These are phyloP conservation scores for Rhododendron ferrugineum DNA, from an alignment of 148 eudicot genomes.

Conservation along the genomic window DNA sequence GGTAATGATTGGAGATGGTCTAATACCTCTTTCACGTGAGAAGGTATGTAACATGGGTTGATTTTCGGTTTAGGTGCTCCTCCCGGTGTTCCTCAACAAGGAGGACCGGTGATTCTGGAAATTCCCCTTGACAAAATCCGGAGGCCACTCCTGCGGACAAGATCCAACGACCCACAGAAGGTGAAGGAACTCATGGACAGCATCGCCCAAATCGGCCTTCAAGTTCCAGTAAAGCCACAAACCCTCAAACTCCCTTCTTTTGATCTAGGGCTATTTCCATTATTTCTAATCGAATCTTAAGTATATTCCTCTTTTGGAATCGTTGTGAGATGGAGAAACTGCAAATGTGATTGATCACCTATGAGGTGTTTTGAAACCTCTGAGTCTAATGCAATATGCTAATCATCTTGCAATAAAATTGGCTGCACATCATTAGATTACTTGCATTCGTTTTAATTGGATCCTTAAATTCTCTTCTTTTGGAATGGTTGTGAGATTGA, in stretches of 20 bases:
- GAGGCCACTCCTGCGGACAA: slow-evolving; percentile 88
- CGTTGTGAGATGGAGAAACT: background rate
- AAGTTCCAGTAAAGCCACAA: slow-evolving; percentile 68
- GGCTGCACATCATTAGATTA: background rate
- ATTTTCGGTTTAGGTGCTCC: slow-evolving; percentile 41
- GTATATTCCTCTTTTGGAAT: background rate
- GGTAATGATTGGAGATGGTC: too few relatives aligned
- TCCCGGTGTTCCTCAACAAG: slow-evolving; percentile 45
- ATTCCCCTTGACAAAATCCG: slow-evolving; percentile 80
- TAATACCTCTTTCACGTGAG: too few relatives aligned
- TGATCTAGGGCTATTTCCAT: background rate
- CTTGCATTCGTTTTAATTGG: background rate
- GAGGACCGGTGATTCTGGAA: slow-evolving; percentile 74
- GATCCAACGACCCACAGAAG: slow-evolving; percentile 79
- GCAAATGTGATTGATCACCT: background rate
- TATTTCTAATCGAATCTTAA: background rate
- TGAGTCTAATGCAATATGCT: background rate
- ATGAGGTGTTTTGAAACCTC: background rate
- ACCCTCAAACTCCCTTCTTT: background rate
- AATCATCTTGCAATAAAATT: background rate
- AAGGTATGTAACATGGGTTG: background rate
- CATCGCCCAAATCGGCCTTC: slow-evolving; percentile 80
- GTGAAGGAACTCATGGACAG: slow-evolving; percentile 94
- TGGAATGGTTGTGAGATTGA: background rate
- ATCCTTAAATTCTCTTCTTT: background rate